These are phyloP conservation scores for Byssochlamys sp. DNA, from an alignment of 2,329 filamentous ascomycete genomes.

Conservation along the genomic window DNA sequence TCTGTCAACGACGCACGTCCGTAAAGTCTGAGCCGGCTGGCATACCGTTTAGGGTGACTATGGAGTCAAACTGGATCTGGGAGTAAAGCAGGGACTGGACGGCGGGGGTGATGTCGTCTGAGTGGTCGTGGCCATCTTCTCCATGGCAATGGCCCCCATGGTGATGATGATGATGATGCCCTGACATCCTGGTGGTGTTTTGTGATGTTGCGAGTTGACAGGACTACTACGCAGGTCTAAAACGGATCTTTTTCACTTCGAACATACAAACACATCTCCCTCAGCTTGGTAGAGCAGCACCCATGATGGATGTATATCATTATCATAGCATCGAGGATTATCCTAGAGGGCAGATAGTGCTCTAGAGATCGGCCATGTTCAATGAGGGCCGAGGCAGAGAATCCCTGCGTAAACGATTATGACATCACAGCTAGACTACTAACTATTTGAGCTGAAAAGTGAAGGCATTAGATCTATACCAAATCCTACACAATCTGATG, in stretches of 20 bases:
- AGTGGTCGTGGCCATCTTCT: conserved; percentile 67
- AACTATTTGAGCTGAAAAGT: not conserved
- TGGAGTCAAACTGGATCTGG: conserved; percentile 78
- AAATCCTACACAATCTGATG: not conserved
- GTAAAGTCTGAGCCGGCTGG: not conserved
- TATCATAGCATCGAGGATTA: not conserved
- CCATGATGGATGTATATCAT: conserved; percentile 12
- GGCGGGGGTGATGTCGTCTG: conserved; percentile 82
- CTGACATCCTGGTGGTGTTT: conserved; percentile 18
- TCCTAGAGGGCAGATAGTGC: not conserved
- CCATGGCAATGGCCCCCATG: conserved; percentile 37
- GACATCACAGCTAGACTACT: not conserved
- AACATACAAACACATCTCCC: not conserved
- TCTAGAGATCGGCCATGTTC: not conserved
- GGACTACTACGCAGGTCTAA: not conserved
- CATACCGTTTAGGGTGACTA: conserved; percentile 68
- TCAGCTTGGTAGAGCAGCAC: not conserved
- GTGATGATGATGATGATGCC: conserved; percentile 28
- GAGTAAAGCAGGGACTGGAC: conserved; percentile 84
- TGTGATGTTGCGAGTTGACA: not conserved
- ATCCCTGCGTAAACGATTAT: not conserved
- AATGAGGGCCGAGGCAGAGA: not conserved
- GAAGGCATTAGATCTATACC: not conserved
- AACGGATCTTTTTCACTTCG: not conserved
- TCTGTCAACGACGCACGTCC: not conserved